Evolutionary conservation across 371 early-diverging fungal species (phyloP).

Genomic region (Haplosporangium sp.): DNA sequence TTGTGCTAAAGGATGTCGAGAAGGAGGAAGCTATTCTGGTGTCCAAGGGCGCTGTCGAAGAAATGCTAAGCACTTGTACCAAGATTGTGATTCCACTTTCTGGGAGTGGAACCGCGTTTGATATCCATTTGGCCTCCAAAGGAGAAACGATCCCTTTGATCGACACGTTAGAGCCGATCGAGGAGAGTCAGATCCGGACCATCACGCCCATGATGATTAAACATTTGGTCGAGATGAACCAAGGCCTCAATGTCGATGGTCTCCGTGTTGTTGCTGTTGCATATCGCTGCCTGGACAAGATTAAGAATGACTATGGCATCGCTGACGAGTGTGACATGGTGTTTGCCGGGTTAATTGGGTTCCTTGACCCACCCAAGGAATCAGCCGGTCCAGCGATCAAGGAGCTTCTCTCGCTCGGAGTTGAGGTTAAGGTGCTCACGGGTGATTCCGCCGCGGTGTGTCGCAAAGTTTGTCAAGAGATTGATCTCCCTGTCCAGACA

Average conservation of each 20-base stretch:
- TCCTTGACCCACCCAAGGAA: constrained; percentile 57
- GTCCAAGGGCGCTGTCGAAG: constrained; percentile 59
- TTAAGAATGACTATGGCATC: constrained; percentile 24
- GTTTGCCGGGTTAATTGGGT: constrained; percentile 54
- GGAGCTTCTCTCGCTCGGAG: constrained; percentile 37
- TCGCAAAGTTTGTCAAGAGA: constrained; percentile 52
- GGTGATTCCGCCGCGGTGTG: constrained; percentile 58
- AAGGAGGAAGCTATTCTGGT: constrained; percentile 24
- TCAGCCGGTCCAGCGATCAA: constrained; percentile 48
- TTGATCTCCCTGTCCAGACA: constrained; percentile 51
- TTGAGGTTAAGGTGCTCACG: constrained; percentile 57
- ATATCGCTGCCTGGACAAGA: constrained; percentile 27
- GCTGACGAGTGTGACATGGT: constrained; percentile 51
- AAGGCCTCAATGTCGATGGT: constrained; percentile 50
- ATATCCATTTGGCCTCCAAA: constrained; percentile 20
- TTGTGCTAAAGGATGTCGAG: constrained; percentile 43
- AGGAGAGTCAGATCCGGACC: constrained; percentile 24
- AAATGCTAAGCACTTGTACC: constrained; percentile 52
- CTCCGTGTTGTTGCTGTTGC: constrained; percentile 57
- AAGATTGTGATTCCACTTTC: constrained; percentile 37
- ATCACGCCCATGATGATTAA: constrained; percentile 27
- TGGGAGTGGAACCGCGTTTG: neutral
- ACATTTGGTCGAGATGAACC: constrained; percentile 31
- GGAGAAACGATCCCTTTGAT: neutral
- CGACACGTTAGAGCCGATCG: constrained; percentile 13